These are phyloP conservation scores for Pulicaria dysenterica DNA, from an alignment of 129 eudicot genomes.

Conservation along the genomic window DNA sequence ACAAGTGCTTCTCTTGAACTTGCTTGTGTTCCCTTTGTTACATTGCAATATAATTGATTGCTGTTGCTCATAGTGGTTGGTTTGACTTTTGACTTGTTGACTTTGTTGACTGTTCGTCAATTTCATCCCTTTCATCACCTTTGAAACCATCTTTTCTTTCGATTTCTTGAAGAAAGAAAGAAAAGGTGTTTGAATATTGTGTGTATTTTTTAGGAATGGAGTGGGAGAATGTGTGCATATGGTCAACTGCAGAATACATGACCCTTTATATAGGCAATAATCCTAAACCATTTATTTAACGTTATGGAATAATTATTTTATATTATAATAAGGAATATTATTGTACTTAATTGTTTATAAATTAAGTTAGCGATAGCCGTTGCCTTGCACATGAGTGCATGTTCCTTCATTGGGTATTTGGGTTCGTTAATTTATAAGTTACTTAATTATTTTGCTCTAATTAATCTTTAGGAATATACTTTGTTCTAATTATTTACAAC, in stretches of 20 bases:
- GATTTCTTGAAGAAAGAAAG: too few species aligned
- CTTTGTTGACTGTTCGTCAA: constrained; percentile 22
- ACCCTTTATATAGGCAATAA: neutral
- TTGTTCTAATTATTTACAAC: too few species aligned
- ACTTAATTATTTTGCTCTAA: too few species aligned
- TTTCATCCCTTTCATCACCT: constrained; percentile 16
- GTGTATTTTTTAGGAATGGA: neutral
- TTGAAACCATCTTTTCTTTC: constrained; percentile 32
- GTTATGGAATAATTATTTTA: too few species aligned
- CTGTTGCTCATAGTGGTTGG: neutral
- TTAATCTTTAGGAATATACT: too few species aligned
- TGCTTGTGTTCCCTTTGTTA: constrained; percentile 56
- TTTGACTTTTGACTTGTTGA: constrained; percentile 24
- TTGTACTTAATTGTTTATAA: neutral
- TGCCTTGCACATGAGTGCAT: constrained; percentile 28
- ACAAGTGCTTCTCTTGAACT: constrained; percentile 67
- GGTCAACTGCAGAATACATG: neutral
- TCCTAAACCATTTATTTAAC: neutral
- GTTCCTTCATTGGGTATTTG: neutral
- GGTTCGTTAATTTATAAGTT: too few species aligned
- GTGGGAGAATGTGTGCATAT: neutral
- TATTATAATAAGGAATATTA: neutral
- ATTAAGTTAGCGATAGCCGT: constrained; percentile 1
- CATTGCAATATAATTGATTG: constrained; percentile 31
- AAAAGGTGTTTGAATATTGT: neutral